phyloP scores from a whole-genome alignment of 1,284 basidiomycete genomes.

The Ceratobasidium papillatum region DNA sequence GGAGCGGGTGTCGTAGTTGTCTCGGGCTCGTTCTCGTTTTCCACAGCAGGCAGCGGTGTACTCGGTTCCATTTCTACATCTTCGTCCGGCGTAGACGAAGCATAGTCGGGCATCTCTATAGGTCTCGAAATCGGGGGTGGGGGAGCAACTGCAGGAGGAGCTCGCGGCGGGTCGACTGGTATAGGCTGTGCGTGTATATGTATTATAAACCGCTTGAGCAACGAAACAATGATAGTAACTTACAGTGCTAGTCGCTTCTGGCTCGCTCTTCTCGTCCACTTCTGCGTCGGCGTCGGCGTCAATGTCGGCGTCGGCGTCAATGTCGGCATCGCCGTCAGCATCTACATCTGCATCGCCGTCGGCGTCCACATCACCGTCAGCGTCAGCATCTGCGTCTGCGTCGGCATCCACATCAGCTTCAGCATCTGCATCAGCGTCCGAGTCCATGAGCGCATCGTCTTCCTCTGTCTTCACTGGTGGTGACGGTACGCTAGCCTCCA shows the following conservation, averaged over 20 bases:
- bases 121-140: not conserved
- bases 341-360: not conserved
- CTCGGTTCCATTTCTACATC: conserved; percentile 9
- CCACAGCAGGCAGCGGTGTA: not conserved
- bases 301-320: not conserved
- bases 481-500: not conserved
- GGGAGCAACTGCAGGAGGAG: not conserved
- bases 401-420: no score
- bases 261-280: not conserved
- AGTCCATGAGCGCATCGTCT: conserved; percentile 13
- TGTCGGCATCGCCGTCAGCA: not conserved
- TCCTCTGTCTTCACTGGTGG: conserved; percentile 33
- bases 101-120: not conserved
- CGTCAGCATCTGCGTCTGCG: no score
- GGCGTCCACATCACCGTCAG: not conserved
- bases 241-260: not conserved
- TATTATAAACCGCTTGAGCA: not conserved
- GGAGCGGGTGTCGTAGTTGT: not conserved
- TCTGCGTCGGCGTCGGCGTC: not conserved
- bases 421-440: not conserved
- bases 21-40: no score
- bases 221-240: not conserved
- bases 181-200: not conserved
- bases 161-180: not conserved
- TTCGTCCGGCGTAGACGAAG: not conserved